Evolutionary conservation across 306 rosid species (phyloP).

Genomic region (Acacia confusa): DNA sequence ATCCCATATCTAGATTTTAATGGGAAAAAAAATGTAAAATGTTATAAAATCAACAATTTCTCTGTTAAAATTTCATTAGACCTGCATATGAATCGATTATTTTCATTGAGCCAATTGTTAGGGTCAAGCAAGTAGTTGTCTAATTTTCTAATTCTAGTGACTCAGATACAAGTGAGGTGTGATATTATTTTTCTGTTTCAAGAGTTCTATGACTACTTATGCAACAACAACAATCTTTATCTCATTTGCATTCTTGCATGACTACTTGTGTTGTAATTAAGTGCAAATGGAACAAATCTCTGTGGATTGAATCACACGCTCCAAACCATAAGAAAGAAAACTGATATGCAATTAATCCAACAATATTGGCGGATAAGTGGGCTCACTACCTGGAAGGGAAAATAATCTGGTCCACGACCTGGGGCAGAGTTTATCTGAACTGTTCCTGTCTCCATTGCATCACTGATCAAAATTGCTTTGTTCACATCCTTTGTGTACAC

Average conservation of each 20-base stretch:
- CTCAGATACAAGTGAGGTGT: background rate
- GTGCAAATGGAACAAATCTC: background rate
- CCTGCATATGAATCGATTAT: background rate
- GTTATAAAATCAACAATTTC: background rate
- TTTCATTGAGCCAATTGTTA: background rate
- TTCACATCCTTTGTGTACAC: slow-evolving; percentile 91
- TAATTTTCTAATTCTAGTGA: background rate
- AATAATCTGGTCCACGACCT: slow-evolving; percentile 97
- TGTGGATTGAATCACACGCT: background rate
- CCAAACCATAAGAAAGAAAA: background rate
- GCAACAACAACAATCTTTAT: too few relatives aligned
- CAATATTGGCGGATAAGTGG: background rate
- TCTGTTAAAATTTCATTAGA: background rate
- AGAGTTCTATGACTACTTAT: background rate
- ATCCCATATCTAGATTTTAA: background rate
- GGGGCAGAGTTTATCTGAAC: slow-evolving; percentile 98
- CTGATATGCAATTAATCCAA: background rate
- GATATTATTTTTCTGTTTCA: background rate
- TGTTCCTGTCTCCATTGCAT: slow-evolving; percentile 97
- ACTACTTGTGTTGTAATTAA: background rate
- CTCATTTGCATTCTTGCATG: background rate
- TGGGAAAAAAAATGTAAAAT: background rate
- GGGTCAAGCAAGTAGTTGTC: background rate
- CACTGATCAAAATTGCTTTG: slow-evolving; percentile 88
- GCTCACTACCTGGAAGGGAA: slow-evolving; percentile 80